Conservation (phyloP, 2,329 filamentous ascomycete species). For the Phaeomoniella chlamydospora region DNA sequence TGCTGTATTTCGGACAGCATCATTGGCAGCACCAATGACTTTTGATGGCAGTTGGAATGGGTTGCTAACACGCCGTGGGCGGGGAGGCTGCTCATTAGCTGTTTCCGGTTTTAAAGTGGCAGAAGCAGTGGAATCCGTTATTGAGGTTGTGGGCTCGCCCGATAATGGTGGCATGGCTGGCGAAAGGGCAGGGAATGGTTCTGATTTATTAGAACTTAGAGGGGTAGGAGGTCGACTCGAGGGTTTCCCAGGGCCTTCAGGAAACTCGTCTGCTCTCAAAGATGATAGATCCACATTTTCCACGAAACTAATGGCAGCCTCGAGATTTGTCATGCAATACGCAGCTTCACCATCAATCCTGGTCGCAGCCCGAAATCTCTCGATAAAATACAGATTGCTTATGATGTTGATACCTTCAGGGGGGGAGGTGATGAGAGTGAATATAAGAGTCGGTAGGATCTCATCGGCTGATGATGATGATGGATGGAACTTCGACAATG, state of each 20-base stretch:
- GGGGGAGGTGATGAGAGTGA: slow-evolving; percentile 80
- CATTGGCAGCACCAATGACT: slow-evolving; percentile 67
- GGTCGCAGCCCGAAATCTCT: slow-evolving; percentile 70
- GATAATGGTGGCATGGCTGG: slow-evolving; percentile 2
- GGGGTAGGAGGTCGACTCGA: slow-evolving; percentile 29
- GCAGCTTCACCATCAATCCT: slow-evolving; percentile 89
- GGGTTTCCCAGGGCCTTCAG: slow-evolving; percentile 49
- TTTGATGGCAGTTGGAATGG: slow-evolving; percentile 74
- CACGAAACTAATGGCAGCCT: slow-evolving; percentile 86
- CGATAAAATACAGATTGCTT: slow-evolving; percentile 90
- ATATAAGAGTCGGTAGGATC: slow-evolving; percentile 92
- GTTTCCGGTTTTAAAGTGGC: slow-evolving; percentile 15
- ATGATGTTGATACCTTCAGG: slow-evolving; percentile 77
- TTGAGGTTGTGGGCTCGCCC: slow-evolving; percentile 9
- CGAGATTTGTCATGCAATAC: slow-evolving; percentile 90
- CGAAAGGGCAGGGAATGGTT: slow-evolving; percentile 1
- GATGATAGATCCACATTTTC: slow-evolving; percentile 91
- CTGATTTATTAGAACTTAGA: slow-evolving; percentile 25
- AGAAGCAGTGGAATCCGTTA: slow-evolving; percentile 2
- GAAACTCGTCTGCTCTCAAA: slow-evolving; percentile 63
- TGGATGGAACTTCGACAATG: slow-evolving; percentile 49
- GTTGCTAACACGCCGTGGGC: slow-evolving; percentile 69
- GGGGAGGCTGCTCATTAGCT: slow-evolving; percentile 53
- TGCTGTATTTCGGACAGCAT: slow-evolving; percentile 73
- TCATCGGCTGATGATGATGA: slow-evolving; percentile 86